Evolutionary conservation across 2,329 filamentous ascomycete species (phyloP).

Genomic region (Epichloe festucae): DNA sequence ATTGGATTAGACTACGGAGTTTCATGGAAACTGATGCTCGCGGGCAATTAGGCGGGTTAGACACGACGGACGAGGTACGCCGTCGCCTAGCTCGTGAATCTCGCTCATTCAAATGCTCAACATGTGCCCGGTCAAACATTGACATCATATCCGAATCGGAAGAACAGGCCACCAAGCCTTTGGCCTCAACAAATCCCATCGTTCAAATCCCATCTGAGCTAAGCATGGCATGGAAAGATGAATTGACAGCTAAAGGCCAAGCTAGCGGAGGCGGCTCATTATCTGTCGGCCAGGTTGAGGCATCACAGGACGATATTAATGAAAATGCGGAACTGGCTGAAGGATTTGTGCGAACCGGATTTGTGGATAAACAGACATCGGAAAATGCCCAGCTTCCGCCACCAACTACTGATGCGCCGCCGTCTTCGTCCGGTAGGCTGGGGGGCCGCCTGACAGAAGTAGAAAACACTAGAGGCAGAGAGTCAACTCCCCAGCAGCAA

Average conservation of each 20-base stretch:
- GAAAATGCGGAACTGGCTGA: slow-evolving; percentile 39
- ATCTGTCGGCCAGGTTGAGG: neutral
- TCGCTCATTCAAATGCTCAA: slow-evolving; percentile 50
- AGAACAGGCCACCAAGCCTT: slow-evolving; percentile 33
- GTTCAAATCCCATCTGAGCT: slow-evolving; percentile 41
- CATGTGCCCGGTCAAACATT: slow-evolving; percentile 57
- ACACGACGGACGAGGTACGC: slow-evolving; percentile 56
- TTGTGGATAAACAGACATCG: slow-evolving; percentile 6
- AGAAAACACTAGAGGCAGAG: neutral
- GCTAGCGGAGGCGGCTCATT: neutral
- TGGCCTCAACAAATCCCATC: slow-evolving; percentile 23
- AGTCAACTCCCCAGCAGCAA: neutral
- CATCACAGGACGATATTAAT: slow-evolving; percentile 16
- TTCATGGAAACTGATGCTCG: slow-evolving; percentile 89
- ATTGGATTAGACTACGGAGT: slow-evolving; percentile 45
- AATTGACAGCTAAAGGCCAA: slow-evolving; percentile 36
- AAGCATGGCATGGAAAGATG: slow-evolving; percentile 60
- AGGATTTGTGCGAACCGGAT: slow-evolving; percentile 42
- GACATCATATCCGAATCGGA: slow-evolving; percentile 64
- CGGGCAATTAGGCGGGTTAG: slow-evolving; percentile 83
- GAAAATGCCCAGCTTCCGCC: neutral
- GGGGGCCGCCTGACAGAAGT: neutral
- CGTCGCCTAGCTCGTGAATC: slow-evolving; percentile 57
- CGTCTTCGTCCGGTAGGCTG: neutral
- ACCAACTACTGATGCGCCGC: neutral